These are phyloP conservation scores for Perilla frutescens DNA, from an alignment of 257 asterid species.

Conservation along the genomic window DNA sequence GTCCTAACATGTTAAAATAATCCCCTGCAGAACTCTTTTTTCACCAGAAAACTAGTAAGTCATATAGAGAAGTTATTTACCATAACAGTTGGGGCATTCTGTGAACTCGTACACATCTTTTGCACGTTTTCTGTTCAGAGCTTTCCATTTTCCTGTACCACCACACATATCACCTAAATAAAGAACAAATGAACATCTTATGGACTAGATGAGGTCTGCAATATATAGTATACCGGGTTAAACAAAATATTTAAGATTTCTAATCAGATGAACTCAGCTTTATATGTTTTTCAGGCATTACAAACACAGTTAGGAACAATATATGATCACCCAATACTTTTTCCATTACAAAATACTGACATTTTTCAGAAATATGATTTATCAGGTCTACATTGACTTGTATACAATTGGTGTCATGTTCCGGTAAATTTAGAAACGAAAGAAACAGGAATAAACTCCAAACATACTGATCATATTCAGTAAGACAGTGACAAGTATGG, in stretches of 20 bases:
- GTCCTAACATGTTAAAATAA: not conserved
- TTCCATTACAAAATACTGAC: not conserved
- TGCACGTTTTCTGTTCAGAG: conserved; percentile 92
- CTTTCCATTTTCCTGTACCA: conserved; percentile 99
- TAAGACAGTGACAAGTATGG: not conserved
- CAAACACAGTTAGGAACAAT: not conserved
- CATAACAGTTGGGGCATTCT: conserved; percentile 98
- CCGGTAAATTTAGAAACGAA: not conserved
- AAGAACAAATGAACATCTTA: conserved; percentile 53
- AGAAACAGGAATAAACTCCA: not conserved
- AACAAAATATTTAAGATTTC: too few relatives aligned
- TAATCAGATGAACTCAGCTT: too few relatives aligned
- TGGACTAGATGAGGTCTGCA: too few relatives aligned
- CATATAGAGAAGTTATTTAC: conserved; percentile 43
- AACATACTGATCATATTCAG: too few relatives aligned
- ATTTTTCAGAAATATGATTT: not conserved
- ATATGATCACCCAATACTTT: not conserved
- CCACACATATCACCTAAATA: conserved; percentile 99
- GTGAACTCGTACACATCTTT: conserved; percentile 95
- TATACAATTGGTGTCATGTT: not conserved
- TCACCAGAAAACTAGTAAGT: not conserved
- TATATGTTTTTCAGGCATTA: not conserved
- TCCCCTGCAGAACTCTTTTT: too few relatives aligned
- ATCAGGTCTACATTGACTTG: conserved; percentile 1
- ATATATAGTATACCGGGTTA: too few relatives aligned